These are phyloP conservation scores for Candida gigantensis DNA, from an alignment of 1,139 yeast genomes.

Conservation along the genomic window DNA sequence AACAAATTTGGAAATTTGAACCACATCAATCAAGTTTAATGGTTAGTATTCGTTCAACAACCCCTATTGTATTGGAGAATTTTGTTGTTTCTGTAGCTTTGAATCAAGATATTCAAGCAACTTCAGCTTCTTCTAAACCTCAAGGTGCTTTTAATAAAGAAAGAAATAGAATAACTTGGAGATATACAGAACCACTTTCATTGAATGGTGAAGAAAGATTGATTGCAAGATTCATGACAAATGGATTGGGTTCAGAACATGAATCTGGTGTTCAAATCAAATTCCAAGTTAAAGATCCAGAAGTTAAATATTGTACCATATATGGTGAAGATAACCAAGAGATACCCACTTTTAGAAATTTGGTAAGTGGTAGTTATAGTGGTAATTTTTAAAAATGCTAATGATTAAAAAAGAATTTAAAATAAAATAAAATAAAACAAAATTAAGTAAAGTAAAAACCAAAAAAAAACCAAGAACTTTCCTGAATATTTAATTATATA, in stretches of 20 bases:
- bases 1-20: constrained; percentile 90
- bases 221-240: constrained; percentile 71
- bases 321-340: constrained; percentile 20
- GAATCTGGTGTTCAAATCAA: constrained; percentile 71
- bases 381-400: constrained; percentile 23
- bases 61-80: constrained; percentile 52
- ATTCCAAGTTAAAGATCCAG: constrained; percentile 44
- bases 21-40: constrained; percentile 81
- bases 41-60: constrained; percentile 60
- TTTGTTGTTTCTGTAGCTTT: constrained; percentile 70
- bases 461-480: too few species aligned
- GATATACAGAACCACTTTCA: constrained; percentile 52
- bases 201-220: constrained; percentile 56
- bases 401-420: not conserved
- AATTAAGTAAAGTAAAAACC: too few species aligned
- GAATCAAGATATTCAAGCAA: constrained; percentile 42
- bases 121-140: constrained; percentile 84
- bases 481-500: too few species aligned
- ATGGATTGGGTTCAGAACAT: constrained; percentile 61
- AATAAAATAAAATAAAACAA: not conserved
- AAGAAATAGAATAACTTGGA: constrained; percentile 84
- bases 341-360: constrained; percentile 34
- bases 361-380: constrained; percentile 40
- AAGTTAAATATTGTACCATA: constrained; percentile 24
- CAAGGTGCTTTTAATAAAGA: constrained; percentile 87